Conservation (phyloP, 2,329 filamentous ascomycete genomes). For the Xylariales sp. region DNA sequence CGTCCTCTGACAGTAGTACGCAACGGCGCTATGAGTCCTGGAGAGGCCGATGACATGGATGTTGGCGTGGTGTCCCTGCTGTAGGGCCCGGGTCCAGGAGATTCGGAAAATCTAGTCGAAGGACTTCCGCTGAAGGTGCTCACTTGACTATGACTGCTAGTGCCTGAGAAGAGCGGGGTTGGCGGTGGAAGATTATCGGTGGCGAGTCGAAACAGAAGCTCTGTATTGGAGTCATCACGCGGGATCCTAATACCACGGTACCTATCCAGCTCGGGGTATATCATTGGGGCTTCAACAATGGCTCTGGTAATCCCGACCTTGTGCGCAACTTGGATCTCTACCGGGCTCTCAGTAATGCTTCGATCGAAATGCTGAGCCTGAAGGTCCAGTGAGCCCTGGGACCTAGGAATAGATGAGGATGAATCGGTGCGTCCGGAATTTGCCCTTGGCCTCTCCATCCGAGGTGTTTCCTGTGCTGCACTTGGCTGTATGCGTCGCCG, state of each 20-base stretch:
- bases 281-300: conserved; percentile 36
- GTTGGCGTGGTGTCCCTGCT: conserved; percentile 76
- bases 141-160: conserved; percentile 44
- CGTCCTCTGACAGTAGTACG: conserved; percentile 42
- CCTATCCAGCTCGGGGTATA: conserved; percentile 59
- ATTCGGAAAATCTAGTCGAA: conserved; percentile 72
- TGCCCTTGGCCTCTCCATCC: conserved; percentile 29
- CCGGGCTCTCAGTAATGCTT: conserved; percentile 37
- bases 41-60: conserved; percentile 72
- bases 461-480: conserved; percentile 35
- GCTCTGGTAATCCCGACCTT: conserved; percentile 34
- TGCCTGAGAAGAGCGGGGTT: conserved; percentile 60
- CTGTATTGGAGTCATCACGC: conserved; percentile 30
- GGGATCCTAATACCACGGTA: conserved; percentile 46
- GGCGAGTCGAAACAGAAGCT: conserved; percentile 51
- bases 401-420: conserved; percentile 37
- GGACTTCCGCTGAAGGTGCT: conserved; percentile 65
- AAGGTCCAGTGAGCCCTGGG: conserved; percentile 30
- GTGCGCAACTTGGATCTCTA: conserved; percentile 37
- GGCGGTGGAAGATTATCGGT: conserved; percentile 65
- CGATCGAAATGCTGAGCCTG: conserved; percentile 34
- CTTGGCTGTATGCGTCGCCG: conserved; percentile 47
- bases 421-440: conserved; percentile 34
- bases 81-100: conserved; percentile 64
- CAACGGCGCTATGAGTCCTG: conserved; percentile 50